Conservation (phyloP, 2,329 filamentous ascomycete genomes). For the Echinosphaeria canescens region DNA sequence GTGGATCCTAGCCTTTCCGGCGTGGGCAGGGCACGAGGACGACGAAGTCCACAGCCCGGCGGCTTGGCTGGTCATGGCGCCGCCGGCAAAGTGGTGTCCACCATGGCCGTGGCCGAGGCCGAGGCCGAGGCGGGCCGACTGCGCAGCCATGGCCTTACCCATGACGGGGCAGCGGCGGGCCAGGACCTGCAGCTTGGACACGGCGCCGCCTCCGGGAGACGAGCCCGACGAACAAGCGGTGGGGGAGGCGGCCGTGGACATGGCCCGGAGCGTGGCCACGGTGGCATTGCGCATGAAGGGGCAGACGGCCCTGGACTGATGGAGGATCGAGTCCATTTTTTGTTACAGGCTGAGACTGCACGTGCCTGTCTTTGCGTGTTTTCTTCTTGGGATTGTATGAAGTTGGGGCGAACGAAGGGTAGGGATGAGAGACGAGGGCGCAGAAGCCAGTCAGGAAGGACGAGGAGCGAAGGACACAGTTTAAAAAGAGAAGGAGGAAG, state of each 20-base stretch:
- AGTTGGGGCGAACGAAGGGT: too few species aligned
- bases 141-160: constrained; percentile 89
- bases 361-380: too few species aligned
- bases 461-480: too few species aligned
- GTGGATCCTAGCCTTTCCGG: constrained; percentile 56
- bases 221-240: too few species aligned
- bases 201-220: constrained; percentile 70
- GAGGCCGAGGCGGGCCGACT: constrained; percentile 36
- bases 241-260: constrained; percentile 53
- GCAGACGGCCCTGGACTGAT: constrained; percentile 92
- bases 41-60: too few species aligned
- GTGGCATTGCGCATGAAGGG: constrained; percentile 93
- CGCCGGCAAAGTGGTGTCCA: constrained; percentile 26
- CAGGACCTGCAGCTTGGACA: constrained; percentile 90
- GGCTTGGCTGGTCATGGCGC: too few species aligned
- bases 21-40: too few species aligned
- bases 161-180: constrained; percentile 94
- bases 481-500: too few species aligned
- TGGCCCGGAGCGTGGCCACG: constrained; percentile 71
- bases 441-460: too few species aligned
- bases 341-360: too few species aligned
- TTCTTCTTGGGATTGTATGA: too few species aligned
- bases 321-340: constrained; percentile 87
- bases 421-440: too few species aligned
- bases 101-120: constrained; percentile 18